Conservation (phyloP, 495 filamentous ascomycete species). For the Xylaria curta region DNA sequence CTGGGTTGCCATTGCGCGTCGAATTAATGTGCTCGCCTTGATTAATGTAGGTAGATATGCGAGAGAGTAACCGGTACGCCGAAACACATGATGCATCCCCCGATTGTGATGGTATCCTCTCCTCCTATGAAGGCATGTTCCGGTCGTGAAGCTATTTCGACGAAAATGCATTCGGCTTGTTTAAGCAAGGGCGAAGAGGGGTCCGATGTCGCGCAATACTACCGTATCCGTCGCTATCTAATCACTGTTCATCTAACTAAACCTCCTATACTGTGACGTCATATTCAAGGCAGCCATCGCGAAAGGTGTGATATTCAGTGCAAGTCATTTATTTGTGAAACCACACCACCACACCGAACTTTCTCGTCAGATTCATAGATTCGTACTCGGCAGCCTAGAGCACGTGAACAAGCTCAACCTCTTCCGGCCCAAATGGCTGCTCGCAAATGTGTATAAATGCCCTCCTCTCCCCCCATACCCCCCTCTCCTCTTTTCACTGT, state of each 20-base stretch:
- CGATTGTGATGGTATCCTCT: background rate
- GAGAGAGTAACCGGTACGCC: conserved; percentile 26
- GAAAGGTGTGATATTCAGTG: background rate
- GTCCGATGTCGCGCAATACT: conserved; percentile 16
- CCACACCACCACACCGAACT: background rate
- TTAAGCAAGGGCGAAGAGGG: background rate
- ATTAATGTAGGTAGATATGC: conserved; percentile 23
- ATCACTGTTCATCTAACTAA: background rate
- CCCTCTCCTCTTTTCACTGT: conserved; percentile 14
- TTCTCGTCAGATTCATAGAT: background rate
- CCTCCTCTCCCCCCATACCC: conserved; percentile 22
- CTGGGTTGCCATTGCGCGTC: conserved; percentile 40
- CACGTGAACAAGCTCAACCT: background rate
- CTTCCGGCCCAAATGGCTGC: background rate
- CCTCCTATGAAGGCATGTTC: conserved; percentile 5
- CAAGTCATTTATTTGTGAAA: background rate
- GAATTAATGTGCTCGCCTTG: conserved; percentile 10
- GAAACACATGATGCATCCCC: conserved; percentile 44
- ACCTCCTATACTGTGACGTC: background rate
- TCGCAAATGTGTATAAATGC: conserved; percentile 15
- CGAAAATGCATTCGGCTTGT: background rate
- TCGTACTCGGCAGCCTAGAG: background rate
- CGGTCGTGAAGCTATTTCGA: background rate
- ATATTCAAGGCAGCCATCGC: background rate
- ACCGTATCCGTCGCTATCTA: background rate